These are phyloP conservation scores for Saccharomycopsis amapae DNA, from an alignment of 805 yeast genomes.

Conservation along the genomic window DNA sequence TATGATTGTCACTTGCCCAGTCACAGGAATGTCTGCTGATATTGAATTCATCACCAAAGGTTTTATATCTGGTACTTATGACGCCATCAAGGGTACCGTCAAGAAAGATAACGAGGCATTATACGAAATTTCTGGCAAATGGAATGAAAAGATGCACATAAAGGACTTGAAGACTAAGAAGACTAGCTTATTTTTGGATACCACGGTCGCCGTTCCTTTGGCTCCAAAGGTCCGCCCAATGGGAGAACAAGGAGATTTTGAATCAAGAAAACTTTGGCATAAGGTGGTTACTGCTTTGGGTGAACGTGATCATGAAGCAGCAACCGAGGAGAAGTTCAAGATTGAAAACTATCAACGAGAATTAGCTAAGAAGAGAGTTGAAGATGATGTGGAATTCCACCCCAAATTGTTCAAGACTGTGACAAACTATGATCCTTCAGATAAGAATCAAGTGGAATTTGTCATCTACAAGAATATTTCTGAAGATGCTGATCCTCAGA, in stretches of 20 bases:
- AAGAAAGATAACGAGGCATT: constrained; percentile 49
- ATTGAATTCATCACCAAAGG: constrained; percentile 96
- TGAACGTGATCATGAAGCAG: constrained; percentile 66
- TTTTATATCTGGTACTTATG: constrained; percentile 85
- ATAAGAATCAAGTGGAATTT: constrained; percentile 49
- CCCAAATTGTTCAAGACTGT: constrained; percentile 67
- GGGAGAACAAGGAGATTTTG: constrained; percentile 71
- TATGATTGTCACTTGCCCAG: constrained; percentile 62
- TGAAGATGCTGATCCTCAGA: constrained; percentile 41
- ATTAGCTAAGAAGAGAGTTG: constrained; percentile 63
- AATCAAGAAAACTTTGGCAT: constrained; percentile 79
- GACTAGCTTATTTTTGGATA: constrained; percentile 51
- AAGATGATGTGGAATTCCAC: constrained; percentile 71
- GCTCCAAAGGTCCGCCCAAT: constrained; percentile 73
- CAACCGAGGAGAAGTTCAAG: constrained; percentile 81
- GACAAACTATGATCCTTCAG: constrained; percentile 28
- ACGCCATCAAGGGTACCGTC: constrained; percentile 74
- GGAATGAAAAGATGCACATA: constrained; percentile 82
- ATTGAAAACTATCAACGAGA: constrained; percentile 85
- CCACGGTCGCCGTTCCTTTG: constrained; percentile 43
- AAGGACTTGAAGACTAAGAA: constrained; percentile 44
- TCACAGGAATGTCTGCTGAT: constrained; percentile 56
- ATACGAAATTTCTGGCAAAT: constrained; percentile 76
- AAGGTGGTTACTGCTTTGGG: constrained; percentile 78
- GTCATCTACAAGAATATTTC: constrained; percentile 59